Percentiles rank a stretch among this genome's conserved stretches.
Conservation (phyloP, 164 flowering plant species). For the Aristolochia californica region DNA sequence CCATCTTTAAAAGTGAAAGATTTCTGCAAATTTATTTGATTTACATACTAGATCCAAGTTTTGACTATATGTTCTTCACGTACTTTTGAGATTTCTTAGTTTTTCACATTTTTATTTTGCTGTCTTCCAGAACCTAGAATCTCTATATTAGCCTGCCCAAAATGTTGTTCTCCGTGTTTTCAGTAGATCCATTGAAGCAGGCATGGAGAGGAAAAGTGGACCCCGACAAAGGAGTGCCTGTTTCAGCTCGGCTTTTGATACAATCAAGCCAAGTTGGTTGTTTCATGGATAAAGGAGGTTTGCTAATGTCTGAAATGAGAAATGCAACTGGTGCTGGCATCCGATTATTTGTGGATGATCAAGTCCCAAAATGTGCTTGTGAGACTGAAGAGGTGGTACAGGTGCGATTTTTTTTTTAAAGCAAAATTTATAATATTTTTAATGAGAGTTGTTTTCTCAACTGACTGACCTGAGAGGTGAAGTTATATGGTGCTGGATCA, state of each 20-base stretch:
- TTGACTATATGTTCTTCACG: not conserved
- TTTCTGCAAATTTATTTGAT: too few species aligned
- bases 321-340: constrained; percentile 56
- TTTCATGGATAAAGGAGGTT: constrained; percentile 82
- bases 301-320: constrained; percentile 65
- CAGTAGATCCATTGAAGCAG: constrained; percentile 45
- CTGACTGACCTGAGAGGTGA: too few species aligned
- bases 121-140: constrained; percentile 41
- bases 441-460: too few species aligned
- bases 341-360: constrained; percentile 35
- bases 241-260: constrained; percentile 53
- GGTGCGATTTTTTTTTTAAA: constrained; percentile 32
- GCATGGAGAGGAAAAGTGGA: constrained; percentile 41
- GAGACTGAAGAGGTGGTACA: constrained; percentile 69
- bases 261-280: constrained; percentile 67
- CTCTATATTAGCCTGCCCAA: constrained; percentile 61
- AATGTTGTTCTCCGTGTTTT: constrained; percentile 62
- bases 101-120: not conserved
- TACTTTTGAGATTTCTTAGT: not conserved
- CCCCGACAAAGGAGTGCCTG: constrained; percentile 30
- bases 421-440: not conserved
- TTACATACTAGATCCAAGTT: not conserved
- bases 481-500: too few species aligned
- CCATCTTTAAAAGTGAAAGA: too few species aligned
- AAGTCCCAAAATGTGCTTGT: constrained; percentile 71